phyloP scores from a whole-genome alignment of 2,329 filamentous ascomycete species.

The Monascus ruber region DNA sequence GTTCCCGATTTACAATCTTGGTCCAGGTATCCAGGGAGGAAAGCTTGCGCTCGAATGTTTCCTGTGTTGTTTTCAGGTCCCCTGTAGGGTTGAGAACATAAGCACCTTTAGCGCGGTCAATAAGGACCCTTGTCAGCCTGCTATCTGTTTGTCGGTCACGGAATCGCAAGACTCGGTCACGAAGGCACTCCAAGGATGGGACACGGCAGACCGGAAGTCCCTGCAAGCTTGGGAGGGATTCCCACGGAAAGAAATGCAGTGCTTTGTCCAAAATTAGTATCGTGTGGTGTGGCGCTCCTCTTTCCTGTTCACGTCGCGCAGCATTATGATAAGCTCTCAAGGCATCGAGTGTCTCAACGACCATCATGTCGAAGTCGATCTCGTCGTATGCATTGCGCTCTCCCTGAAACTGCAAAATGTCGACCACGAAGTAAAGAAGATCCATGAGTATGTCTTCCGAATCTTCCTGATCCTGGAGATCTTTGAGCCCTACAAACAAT shows the following conservation, averaged over 20 bases:
- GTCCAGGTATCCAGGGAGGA: slow-evolving; percentile 49
- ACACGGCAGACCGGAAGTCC: slow-evolving; percentile 72
- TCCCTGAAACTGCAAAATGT: slow-evolving; percentile 92
- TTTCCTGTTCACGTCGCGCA: slow-evolving; percentile 23
- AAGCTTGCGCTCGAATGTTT: slow-evolving; percentile 59
- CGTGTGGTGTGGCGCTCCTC: slow-evolving; percentile 47
- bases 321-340: slow-evolving; percentile 63
- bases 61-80: slow-evolving; percentile 71
- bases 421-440: slow-evolving; percentile 88
- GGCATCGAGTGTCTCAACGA: slow-evolving; percentile 77
- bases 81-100: slow-evolving; percentile 85
- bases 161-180: slow-evolving; percentile 57
- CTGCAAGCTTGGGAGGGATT: slow-evolving; percentile 79
- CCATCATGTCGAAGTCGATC: slow-evolving; percentile 87
- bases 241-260: slow-evolving; percentile 88
- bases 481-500: slow-evolving; percentile 75
- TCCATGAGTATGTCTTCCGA: slow-evolving; percentile 86
- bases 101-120: slow-evolving; percentile 33
- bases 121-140: slow-evolving; percentile 36
- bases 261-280: slow-evolving; percentile 86
- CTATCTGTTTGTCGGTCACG: slow-evolving; percentile 11
- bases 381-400: slow-evolving; percentile 96
- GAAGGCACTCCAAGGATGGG: slow-evolving; percentile 72
- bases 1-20: slow-evolving; percentile 55
- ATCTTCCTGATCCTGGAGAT: slow-evolving; percentile 58